phyloP scores from a whole-genome alignment of 2,329 filamentous ascomycete genomes.

The Teratosphaeria nubilosa region DNA sequence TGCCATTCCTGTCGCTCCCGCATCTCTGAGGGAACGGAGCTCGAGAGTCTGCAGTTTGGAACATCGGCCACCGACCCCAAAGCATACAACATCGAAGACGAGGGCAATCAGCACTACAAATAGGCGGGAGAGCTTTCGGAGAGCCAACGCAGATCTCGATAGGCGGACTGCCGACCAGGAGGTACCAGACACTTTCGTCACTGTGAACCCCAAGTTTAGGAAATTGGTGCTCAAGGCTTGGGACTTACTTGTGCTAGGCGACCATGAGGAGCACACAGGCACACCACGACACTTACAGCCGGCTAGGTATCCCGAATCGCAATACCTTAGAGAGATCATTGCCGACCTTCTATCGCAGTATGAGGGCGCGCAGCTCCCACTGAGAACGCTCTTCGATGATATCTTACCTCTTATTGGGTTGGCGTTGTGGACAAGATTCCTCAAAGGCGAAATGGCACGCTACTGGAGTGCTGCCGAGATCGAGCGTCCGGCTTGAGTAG shows the following conservation, averaged over 20 bases:
- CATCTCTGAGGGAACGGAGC: neutral
- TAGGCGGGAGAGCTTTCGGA: neutral
- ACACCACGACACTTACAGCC: neutral
- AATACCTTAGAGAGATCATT: neutral
- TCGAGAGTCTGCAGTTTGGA: neutral
- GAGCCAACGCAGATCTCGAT: conserved; percentile 1
- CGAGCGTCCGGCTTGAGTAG: too few species aligned
- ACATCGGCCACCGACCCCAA: neutral
- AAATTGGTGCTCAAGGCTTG: neutral
- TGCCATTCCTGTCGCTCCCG: neutral
- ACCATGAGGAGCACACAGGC: neutral
- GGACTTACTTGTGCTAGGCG: neutral
- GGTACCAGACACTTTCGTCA: neutral
- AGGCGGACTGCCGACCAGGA: neutral
- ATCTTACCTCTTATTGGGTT: neutral
- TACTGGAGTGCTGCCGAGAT: neutral
- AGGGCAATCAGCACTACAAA: neutral
- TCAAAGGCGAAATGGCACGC: neutral
- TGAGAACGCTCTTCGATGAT: neutral
- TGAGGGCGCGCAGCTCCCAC: neutral
- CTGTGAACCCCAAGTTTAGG: neutral
- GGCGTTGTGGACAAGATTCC: neutral
- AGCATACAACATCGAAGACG: neutral
- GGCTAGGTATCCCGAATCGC: neutral
- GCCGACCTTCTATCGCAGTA: neutral